These are phyloP conservation scores for Boletus rex-veris DNA, from an alignment of 768 basidiomycete species.

Conservation along the genomic window DNA sequence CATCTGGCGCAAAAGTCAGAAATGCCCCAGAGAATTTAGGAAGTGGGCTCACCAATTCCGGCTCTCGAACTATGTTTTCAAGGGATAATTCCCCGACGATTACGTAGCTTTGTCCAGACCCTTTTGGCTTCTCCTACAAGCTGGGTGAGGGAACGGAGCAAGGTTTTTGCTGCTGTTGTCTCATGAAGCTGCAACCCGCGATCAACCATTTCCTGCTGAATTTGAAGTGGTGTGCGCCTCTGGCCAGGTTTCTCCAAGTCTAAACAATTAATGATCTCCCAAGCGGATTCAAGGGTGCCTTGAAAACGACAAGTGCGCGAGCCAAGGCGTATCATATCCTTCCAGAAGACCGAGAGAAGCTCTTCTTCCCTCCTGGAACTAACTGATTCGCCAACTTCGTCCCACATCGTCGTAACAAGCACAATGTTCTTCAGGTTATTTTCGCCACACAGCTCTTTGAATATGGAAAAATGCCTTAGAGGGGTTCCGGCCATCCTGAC, in stretches of 20 bases:
- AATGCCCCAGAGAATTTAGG: neutral
- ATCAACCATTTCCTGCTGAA: slow-evolving; percentile 21
- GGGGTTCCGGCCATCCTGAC: slow-evolving; percentile 6
- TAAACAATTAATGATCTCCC: slow-evolving; percentile 3
- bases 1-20: neutral
- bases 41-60: neutral
- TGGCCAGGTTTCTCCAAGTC: neutral
- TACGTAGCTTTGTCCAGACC: slow-evolving; percentile 3
- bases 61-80: too few relatives aligned
- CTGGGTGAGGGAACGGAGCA: neutral
- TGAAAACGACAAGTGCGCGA: too few relatives aligned
- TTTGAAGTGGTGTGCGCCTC: slow-evolving; percentile 5
- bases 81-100: neutral
- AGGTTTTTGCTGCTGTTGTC: slow-evolving; percentile 17
- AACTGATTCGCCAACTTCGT: too few relatives aligned
- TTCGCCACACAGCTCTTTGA: slow-evolving; percentile 11
- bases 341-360: too few relatives aligned
- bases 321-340: too few relatives aligned
- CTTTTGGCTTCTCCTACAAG: slow-evolving; percentile 5
- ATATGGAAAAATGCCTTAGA: neutral
- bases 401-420: slow-evolving; percentile 19
- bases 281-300: too few relatives aligned
- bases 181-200: slow-evolving; percentile 2
- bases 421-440: slow-evolving; percentile 11
- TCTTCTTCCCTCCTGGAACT: too few relatives aligned